Conservation (phyloP, 2,329 filamentous ascomycete species). For the Xylaria sp. region DNA sequence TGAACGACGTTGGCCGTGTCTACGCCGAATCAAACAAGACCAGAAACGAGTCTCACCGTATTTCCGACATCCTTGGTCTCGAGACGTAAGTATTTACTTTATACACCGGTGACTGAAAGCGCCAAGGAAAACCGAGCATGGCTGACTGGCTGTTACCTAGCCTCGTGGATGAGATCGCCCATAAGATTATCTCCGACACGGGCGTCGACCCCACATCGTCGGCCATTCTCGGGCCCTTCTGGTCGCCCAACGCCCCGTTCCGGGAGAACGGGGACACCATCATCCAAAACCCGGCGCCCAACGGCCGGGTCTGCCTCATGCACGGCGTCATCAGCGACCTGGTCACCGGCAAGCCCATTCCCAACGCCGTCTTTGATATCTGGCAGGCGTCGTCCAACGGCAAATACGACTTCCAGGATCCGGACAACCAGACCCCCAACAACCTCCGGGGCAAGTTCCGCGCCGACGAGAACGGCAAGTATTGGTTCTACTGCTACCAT, state of each 20-base stretch:
- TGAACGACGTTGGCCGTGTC: slow-evolving; percentile 78
- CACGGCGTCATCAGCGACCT: slow-evolving; percentile 69
- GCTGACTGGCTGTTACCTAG: slow-evolving; percentile 51
- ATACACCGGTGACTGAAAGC: background rate
- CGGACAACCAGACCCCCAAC: slow-evolving; percentile 74
- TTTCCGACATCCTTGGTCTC: slow-evolving; percentile 78
- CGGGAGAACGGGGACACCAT: slow-evolving; percentile 72
- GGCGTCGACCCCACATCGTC: slow-evolving; percentile 75
- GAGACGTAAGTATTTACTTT: slow-evolving; percentile 67
- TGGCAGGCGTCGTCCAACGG: slow-evolving; percentile 82
- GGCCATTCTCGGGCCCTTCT: slow-evolving; percentile 81
- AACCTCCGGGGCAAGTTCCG: slow-evolving; percentile 82
- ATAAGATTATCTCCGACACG: slow-evolving; percentile 70
- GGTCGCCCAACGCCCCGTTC: slow-evolving; percentile 79
- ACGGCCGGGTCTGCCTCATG: slow-evolving; percentile 72
- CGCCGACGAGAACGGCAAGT: slow-evolving; percentile 74
- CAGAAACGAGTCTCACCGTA: slow-evolving; percentile 77
- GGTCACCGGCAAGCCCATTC: slow-evolving; percentile 64
- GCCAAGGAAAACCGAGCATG: background rate
- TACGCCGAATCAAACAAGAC: slow-evolving; percentile 64
- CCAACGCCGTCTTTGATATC: slow-evolving; percentile 76
- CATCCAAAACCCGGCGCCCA: slow-evolving; percentile 68
- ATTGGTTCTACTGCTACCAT: slow-evolving; percentile 78
- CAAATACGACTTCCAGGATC: slow-evolving; percentile 81
- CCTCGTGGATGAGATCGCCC: slow-evolving; percentile 73